Conservation (phyloP, 129 eudicot genomes). For the Tagetes erecta region DNA sequence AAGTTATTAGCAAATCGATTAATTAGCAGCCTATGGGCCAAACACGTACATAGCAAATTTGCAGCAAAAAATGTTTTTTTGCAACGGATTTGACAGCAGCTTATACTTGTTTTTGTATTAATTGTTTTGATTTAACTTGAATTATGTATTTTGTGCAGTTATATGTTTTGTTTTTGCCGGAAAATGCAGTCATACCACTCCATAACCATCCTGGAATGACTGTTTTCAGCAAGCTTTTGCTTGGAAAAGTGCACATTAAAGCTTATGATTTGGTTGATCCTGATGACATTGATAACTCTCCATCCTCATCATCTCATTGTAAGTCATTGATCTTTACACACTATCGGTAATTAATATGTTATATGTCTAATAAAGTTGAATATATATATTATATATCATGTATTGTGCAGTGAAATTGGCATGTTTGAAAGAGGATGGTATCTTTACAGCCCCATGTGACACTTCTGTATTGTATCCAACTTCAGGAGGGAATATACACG, state of each 20-base stretch:
- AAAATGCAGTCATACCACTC: constrained; percentile 73
- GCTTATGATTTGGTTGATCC: constrained; percentile 78
- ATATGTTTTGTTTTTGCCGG: constrained; percentile 63
- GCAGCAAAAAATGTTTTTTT: too few relatives aligned
- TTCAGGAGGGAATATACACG: constrained; percentile 88
- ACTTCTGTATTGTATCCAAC: constrained; percentile 79
- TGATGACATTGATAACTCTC: constrained; percentile 21
- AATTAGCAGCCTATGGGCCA: too few relatives aligned
- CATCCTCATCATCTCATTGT: constrained; percentile 43
- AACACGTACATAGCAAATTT: too few relatives aligned
- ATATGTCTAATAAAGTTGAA: neutral
- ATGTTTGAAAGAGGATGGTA: constrained; percentile 44
- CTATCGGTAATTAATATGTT: neutral
- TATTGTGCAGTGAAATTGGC: constrained; percentile 59
- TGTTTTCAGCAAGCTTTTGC: constrained; percentile 77
- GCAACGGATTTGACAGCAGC: too few relatives aligned
- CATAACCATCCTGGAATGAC: constrained; percentile 98
- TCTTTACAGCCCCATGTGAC: constrained; percentile 71
- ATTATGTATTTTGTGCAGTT: constrained; percentile 41
- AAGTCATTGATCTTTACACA: constrained; percentile 27
- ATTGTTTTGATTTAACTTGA: neutral
- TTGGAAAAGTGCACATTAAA: constrained; percentile 80
- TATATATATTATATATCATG: neutral
- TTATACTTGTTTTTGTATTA: neutral
- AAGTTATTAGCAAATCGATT: too few relatives aligned